A percentile compares a stretch with the other conserved stretches of the same genome.
phyloP scores from a whole-genome alignment of 1,284 basidiomycete species.

The Austroboletus olivaceoglutinosus region DNA sequence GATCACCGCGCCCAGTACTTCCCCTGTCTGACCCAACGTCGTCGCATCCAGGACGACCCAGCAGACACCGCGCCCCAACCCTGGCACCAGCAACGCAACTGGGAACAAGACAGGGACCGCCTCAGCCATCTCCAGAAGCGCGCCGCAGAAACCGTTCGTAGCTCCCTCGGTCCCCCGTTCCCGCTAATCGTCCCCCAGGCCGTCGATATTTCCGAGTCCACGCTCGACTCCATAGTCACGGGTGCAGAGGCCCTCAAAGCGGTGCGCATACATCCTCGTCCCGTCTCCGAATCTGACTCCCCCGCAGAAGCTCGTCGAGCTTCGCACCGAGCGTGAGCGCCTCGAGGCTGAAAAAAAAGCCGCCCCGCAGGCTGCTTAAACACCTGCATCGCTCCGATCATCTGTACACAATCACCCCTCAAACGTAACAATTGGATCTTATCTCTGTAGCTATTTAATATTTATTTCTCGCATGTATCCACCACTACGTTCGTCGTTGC shows the following conservation, averaged over 20 bases:
- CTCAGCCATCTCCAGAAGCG: conserved; percentile 47
- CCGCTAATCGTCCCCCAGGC: conserved; percentile 39
- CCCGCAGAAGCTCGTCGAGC: conserved; percentile 57
- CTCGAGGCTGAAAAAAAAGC: conserved; percentile 42
- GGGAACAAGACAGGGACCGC: conserved; percentile 36
- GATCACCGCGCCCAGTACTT: conserved; percentile 25
- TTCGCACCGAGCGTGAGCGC: conserved; percentile 52
- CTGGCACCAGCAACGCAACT: conserved; percentile 32
- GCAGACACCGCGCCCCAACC: conserved; percentile 9
- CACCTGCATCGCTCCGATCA: conserved; percentile 7
- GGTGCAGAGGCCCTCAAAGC: conserved; percentile 58
- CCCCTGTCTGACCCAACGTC: conserved; percentile 9
- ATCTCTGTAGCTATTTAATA: conserved; percentile 19
- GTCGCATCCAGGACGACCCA: conserved; percentile 11
- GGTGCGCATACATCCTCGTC: conserved; percentile 39
- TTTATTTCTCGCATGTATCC: too few species aligned
- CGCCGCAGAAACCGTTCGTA: conserved; percentile 54
- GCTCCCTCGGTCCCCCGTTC: neutral
- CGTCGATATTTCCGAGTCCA: conserved; percentile 63
- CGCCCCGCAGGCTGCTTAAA: conserved; percentile 28
- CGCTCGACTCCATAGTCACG: conserved; percentile 57
- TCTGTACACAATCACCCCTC: conserved; percentile 24
- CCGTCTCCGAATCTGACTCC: neutral
- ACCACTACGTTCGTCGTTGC: too few species aligned
- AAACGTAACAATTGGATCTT: conserved; percentile 30